Conservation (phyloP, 768 basidiomycete genomes). For the Pleurotus sapidus region DNA sequence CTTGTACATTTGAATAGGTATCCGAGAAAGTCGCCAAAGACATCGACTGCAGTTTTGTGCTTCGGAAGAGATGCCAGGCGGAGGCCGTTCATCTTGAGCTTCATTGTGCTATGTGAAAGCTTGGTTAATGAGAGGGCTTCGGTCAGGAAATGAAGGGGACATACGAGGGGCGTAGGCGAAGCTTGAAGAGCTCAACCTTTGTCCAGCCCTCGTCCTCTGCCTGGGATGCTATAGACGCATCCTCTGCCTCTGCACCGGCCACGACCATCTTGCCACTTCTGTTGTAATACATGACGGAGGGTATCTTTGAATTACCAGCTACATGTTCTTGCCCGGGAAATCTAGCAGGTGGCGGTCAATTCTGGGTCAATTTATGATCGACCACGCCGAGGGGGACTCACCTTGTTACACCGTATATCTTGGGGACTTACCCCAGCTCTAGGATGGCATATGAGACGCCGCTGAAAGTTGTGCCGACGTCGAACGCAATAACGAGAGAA, state of each 20-base stretch:
- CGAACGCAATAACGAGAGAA: conserved; percentile 74
- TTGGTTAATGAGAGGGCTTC: too few species aligned
- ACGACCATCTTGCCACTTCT: conserved; percentile 60
- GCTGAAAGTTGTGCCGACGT: conserved; percentile 81
- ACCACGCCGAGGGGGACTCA: conserved; percentile 19
- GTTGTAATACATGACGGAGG: conserved; percentile 75
- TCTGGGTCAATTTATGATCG: not conserved
- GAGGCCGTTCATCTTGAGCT: conserved; percentile 83
- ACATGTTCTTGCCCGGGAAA: conserved; percentile 87
- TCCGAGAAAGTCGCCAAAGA: conserved; percentile 76
- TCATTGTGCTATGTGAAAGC: conserved; percentile 51
- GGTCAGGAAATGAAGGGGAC: not conserved
- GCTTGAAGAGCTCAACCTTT: conserved; percentile 81
- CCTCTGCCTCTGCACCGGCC: conserved; percentile 78
- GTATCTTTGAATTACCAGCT: conserved; percentile 82
- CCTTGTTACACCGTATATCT: conserved; percentile 81
- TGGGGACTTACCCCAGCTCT: conserved; percentile 77
- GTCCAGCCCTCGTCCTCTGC: conserved; percentile 81
- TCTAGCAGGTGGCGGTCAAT: conserved; percentile 29
- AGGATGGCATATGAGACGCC: conserved; percentile 84
- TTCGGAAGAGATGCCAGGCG: conserved; percentile 65
- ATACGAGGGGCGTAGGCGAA: conserved; percentile 59
- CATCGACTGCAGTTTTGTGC: conserved; percentile 63
- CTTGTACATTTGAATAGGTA: conserved; percentile 73
- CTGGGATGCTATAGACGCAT: conserved; percentile 48